Percentiles rank a stretch among this genome's conserved stretches.
phyloP scores from a whole-genome alignment of 2,329 filamentous ascomycete species.

The Didymella lethalis region DNA sequence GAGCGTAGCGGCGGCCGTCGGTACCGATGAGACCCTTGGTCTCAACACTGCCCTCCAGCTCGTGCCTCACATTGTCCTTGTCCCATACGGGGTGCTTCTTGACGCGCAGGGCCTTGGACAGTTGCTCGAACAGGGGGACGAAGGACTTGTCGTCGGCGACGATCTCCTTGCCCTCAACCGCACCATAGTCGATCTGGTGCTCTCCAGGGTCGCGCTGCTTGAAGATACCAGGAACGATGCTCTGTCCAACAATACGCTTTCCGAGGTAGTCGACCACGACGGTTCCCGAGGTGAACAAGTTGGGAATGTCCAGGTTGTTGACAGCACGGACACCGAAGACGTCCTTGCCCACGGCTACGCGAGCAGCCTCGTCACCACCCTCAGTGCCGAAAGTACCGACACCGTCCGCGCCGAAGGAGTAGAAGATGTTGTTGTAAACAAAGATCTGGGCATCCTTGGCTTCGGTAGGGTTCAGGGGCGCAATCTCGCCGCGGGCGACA shows the following conservation, averaged over 20 bases:
- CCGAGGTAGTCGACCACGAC: constrained; percentile 97
- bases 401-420: constrained; percentile 96
- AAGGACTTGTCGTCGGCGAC: constrained; percentile 92
- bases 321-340: constrained; percentile 92
- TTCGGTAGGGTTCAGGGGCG: constrained; percentile 94
- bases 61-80: constrained; percentile 88
- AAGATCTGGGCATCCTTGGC: constrained; percentile 94
- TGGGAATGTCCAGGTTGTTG: constrained; percentile 95
- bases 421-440: constrained; percentile 99
- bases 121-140: constrained; percentile 81
- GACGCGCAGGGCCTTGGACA: constrained; percentile 88
- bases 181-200: constrained; percentile 98
- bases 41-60: constrained; percentile 94
- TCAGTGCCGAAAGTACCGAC: constrained; percentile 97
- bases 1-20: constrained; percentile 95
- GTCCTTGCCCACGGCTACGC: constrained; percentile 96
- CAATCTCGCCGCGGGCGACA: constrained; percentile 90
- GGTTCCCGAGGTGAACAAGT: constrained; percentile 92
- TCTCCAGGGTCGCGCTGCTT: constrained; percentile 97
- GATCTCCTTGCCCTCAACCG: constrained; percentile 95
- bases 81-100: constrained; percentile 98
- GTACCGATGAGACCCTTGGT: constrained; percentile 98
- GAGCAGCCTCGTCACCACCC: constrained; percentile 93
- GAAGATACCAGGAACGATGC: constrained; percentile 98
- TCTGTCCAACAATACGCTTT: constrained; percentile 96